These are phyloP conservation scores for Candida fluviatilis DNA, from an alignment of 805 yeast genomes.

Conservation along the genomic window DNA sequence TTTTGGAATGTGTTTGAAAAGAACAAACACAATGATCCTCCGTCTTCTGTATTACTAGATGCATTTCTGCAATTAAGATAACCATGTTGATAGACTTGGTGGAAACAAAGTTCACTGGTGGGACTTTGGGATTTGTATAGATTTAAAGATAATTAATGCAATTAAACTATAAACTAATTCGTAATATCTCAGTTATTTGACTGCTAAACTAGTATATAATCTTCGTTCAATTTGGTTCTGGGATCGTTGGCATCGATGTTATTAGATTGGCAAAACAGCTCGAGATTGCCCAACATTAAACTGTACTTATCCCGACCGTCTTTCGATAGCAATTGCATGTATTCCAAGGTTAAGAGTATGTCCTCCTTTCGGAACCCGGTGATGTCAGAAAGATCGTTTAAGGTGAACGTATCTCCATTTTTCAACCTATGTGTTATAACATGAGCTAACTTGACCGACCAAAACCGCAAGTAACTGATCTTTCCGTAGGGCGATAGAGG, in stretches of 20 bases:
- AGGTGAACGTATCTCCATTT: slow-evolving; percentile 23
- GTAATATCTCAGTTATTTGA: neutral
- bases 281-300: slow-evolving; percentile 18
- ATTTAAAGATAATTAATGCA: neutral
- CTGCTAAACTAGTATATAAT: slow-evolving; percentile 20
- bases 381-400: slow-evolving; percentile 46
- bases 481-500: slow-evolving; percentile 85
- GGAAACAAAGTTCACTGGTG: slow-evolving; percentile 2
- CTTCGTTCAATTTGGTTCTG: slow-evolving; percentile 25
- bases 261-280: slow-evolving; percentile 26
- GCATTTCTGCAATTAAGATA: slow-evolving; percentile 72
- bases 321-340: slow-evolving; percentile 36
- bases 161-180: neutral
- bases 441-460: slow-evolving; percentile 51
- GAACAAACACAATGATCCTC: slow-evolving; percentile 52
- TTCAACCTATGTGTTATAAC: slow-evolving; percentile 12
- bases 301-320: slow-evolving; percentile 9
- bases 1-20: slow-evolving; percentile 95
- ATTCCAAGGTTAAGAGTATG: slow-evolving; percentile 52
- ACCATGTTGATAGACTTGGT: slow-evolving; percentile 6
- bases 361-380: slow-evolving; percentile 69
- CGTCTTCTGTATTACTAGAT: slow-evolving; percentile 62
- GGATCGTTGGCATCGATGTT: slow-evolving; percentile 22
- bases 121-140: neutral
- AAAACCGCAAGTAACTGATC: slow-evolving; percentile 65